Conservation (phyloP, 805 yeast genomes). For the Suhomyces pyralidae region DNA sequence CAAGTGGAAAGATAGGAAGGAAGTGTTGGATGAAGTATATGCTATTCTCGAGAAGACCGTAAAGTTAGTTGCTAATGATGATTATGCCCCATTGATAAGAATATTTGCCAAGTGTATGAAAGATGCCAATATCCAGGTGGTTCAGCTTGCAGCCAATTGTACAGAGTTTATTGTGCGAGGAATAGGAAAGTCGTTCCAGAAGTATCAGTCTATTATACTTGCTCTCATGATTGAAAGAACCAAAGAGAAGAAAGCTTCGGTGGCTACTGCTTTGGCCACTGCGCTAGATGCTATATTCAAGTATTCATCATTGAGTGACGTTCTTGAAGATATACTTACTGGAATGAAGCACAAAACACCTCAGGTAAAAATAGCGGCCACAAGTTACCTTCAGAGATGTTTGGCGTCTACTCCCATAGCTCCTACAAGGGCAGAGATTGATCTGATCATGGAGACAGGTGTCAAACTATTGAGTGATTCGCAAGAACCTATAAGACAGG, state of each 20-base stretch:
- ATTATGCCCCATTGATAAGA: conserved; percentile 63
- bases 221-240: conserved; percentile 72
- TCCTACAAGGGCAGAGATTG: conserved; percentile 56
- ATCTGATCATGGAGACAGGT: conserved; percentile 52
- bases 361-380: conserved; percentile 69
- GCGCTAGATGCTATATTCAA: conserved; percentile 65
- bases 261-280: conserved; percentile 63
- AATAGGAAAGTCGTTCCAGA: conserved; percentile 53
- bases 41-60: conserved; percentile 51
- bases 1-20: conserved; percentile 93
- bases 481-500: conserved; percentile 77
- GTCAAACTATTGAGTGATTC: conserved; percentile 75
- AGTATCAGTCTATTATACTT: conserved; percentile 52
- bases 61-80: conserved; percentile 51
- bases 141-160: conserved; percentile 70
- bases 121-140: conserved; percentile 89
- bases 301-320: conserved; percentile 48
- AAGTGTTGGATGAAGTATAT: conserved; percentile 64
- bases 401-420: conserved; percentile 46
- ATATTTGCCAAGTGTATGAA: conserved; percentile 68
- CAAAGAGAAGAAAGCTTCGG: conserved; percentile 82
- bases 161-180: conserved; percentile 63
- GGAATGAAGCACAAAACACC: conserved; percentile 79
- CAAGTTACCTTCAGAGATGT: conserved; percentile 62
- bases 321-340: conserved; percentile 57